Conservation (phyloP, 2,329 filamentous ascomycete genomes). For the Stachybotrys elegans region DNA sequence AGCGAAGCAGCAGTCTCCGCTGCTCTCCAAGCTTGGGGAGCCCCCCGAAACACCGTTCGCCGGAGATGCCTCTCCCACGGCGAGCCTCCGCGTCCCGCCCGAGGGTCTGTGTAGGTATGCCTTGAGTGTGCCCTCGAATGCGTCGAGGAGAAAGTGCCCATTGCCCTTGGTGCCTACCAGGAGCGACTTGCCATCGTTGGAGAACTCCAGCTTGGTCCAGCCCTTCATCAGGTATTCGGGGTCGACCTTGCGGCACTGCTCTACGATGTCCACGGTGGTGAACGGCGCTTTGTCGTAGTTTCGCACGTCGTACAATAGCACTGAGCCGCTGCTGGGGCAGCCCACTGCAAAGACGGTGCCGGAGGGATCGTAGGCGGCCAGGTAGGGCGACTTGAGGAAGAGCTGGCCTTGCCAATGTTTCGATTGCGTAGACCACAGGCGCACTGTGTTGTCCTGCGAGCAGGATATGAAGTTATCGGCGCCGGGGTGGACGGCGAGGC, state of each 20-base stretch:
- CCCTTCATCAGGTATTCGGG: constrained; percentile 57
- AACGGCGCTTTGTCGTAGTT: constrained; percentile 94
- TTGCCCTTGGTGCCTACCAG: constrained; percentile 77
- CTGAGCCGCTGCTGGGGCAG: constrained; percentile 69
- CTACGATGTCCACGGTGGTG: constrained; percentile 73
- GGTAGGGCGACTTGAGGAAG: constrained; percentile 72
- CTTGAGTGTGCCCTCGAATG: constrained; percentile 77
- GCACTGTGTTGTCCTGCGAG: constrained; percentile 83
- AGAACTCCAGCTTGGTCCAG: constrained; percentile 93
- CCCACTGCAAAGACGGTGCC: constrained; percentile 88
- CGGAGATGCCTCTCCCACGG: constrained; percentile 44
- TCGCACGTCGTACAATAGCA: constrained; percentile 88
- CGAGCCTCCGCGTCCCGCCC: constrained; percentile 47
- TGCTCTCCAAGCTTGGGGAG: constrained; percentile 43
- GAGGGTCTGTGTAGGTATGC: constrained; percentile 62
- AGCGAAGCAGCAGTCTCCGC: constrained; percentile 80
- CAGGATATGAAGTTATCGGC: constrained; percentile 90
- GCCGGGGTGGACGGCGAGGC: constrained; percentile 76
- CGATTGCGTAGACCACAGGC: constrained; percentile 82
- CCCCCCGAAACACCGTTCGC: constrained; percentile 30
- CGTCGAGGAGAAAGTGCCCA: constrained; percentile 90
- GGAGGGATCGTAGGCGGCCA: constrained; percentile 87
- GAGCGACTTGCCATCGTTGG: constrained; percentile 87
- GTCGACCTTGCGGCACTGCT: constrained; percentile 43
- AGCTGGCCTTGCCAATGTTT: constrained; percentile 76